Base-by-base conservation (phyloP, 768 basidiomycete species). In the Amanita polypyramis region DNA sequence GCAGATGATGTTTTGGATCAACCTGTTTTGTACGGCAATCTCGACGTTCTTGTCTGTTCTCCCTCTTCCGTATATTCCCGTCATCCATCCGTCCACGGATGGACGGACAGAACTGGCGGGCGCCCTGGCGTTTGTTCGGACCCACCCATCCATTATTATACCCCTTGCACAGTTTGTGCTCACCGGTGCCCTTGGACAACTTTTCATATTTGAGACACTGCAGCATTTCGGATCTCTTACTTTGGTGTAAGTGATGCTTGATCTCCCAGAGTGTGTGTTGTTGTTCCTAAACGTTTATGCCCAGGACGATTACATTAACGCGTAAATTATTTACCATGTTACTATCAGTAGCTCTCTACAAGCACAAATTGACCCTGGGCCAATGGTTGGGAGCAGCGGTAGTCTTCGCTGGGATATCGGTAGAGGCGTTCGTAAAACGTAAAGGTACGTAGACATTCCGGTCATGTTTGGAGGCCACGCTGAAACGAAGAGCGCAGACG, bases 1-100 rank as follows among this genome's bases (percentile, higher is more conserved):
- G 64, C 96, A 99, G 61, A 97, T 99, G 94, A 98, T 99, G 96
- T 83, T 98, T 62, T 95, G 82, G 80, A 95, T 99, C 65, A 95
- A 93, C 61, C 55, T 86, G 21, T 84, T 94, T 68, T 84, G 85
- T 65, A 88, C 92, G 2, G 52, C 82, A 32, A 62, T 90, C 49
- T 82, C 87, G 17, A 69, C 75, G 1, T 60, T 80, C 9, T 79
- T 96, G 21, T 76, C 82, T 21, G 60, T 85, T 5, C 72, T 90
- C 41, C 90, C 83, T 2, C 70, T 91, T 23, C 91, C 82, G 1
- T 75, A 82, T 55, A 88, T 93, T 47, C 85, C 92, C 14, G 80
- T 93, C 34, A 72, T 89, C 39, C 84, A 88, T 58, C 88, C 87
- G 1, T 74, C 79, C 11, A 62, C 69, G 4, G 72, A 72, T 37